These are phyloP conservation scores for Xylaria castorea DNA, from an alignment of 495 filamentous ascomycete species.

Conservation along the genomic window DNA sequence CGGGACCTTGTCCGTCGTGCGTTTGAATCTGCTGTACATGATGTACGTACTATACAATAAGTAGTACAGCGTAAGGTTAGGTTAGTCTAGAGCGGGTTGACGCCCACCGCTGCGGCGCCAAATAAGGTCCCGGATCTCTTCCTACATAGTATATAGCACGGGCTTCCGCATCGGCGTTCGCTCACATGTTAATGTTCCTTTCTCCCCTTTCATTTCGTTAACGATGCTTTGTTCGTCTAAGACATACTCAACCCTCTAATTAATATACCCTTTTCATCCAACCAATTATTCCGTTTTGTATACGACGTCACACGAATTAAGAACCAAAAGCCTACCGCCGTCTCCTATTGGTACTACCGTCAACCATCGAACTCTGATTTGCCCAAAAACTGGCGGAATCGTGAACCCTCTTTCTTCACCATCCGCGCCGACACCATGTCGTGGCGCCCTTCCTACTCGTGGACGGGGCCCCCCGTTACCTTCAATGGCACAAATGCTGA, in stretches of 20 bases:
- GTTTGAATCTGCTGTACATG: background rate
- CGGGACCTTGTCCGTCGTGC: constrained; percentile 22
- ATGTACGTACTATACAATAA: background rate
- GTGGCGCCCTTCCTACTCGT: constrained; percentile 66
- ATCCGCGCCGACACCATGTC: constrained; percentile 57
- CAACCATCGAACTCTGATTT: background rate
- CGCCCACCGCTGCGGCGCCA: constrained; percentile 6
- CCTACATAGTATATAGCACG: constrained; percentile 25
- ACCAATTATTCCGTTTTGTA: background rate
- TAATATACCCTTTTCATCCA: background rate
- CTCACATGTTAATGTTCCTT: constrained; percentile 16
- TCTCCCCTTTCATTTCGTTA: constrained; percentile 3
- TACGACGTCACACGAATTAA: background rate
- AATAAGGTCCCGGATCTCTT: constrained; percentile 5
- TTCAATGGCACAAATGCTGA: constrained; percentile 78
- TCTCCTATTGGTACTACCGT: background rate
- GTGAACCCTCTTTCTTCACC: constrained; percentile 1
- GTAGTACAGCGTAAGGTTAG: constrained; percentile 1
- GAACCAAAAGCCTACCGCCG: background rate
- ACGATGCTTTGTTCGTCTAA: background rate
- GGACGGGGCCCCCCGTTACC: constrained; percentile 74
- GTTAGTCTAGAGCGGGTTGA: constrained; percentile 13
- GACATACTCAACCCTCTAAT: background rate
- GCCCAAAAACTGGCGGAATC: background rate
- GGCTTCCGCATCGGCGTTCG: constrained; percentile 11